Base-by-base conservation (phyloP, 2,329 filamentous ascomycete species). In the Fusarium nematophilum region DNA sequence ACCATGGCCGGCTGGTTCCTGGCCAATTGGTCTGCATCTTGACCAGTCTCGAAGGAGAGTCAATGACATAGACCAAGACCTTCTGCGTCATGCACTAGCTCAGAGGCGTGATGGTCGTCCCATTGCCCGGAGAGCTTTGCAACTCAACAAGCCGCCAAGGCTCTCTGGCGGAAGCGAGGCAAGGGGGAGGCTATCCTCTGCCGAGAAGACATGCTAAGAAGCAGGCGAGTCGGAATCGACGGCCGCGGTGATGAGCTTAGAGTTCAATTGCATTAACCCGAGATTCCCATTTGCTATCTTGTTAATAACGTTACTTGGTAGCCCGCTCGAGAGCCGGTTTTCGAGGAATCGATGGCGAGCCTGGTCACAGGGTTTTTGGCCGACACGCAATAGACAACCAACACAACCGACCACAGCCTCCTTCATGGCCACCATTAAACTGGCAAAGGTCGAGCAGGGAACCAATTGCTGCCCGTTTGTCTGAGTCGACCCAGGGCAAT, bases 11-110 rank as follows among this genome's bases (percentile, higher is more conserved):
- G 56, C 45, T 60, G 13, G 30, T 37, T 38, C 43, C 56, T 44
- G 15, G 9, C 60, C 60, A 64, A 64, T 64, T 57, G 52, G 29
- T 31, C 29, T 50, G 9, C 25, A 31, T 30, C 8, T 47, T 23
- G 40, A 53, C 62, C 53, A 59, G 27, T 44, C 57, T 57, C 39
- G 11, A 46, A 30, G 36, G n/a, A 45, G 44, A 67, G 58, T 65
- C 64, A 63, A 63, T 67, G 58, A 65, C 63, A 64, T 66, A 57
- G 56, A 61, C 63, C 63, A 66, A 66, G 59, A 48, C 13, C 5
- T 47, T 18, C 8, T 5, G 57, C 56, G 27, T 37, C 62, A 52
- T 56, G 34, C 52, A 64, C 44, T 66, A 61, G 62, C 17, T 33
- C 53, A 46, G 57, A 38, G 37, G 23, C 45, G 40, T 44, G 36